phyloP scores from a whole-genome alignment of 495 filamentous ascomycete genomes.

The Aspergillus nidulans region DNA sequence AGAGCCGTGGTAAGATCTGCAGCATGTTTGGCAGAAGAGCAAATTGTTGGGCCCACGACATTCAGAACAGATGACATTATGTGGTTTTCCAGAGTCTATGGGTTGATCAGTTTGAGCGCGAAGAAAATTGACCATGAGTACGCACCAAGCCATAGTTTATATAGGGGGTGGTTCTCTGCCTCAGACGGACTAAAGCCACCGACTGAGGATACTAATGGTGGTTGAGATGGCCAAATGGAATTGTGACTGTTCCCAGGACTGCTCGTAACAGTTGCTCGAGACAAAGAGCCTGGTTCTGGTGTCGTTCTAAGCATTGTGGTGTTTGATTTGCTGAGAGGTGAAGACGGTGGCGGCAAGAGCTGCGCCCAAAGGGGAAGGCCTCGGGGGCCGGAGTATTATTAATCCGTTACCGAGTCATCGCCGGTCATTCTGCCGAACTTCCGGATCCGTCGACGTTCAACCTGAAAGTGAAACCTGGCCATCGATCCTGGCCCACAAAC shows the following conservation, averaged over 20 bases:
- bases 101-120: background rate
- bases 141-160: conserved; percentile 30
- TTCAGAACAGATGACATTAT: conserved; percentile 29
- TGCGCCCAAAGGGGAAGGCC: background rate
- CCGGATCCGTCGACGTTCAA: background rate
- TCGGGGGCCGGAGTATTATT: background rate
- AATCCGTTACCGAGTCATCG: background rate
- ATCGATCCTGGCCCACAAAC: background rate
- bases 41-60: conserved; percentile 28
- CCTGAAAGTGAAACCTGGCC: no score
- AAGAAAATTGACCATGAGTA: background rate
- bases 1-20: conserved; percentile 31
- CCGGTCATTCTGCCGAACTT: background rate
- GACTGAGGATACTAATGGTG: background rate
- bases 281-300: background rate
- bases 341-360: background rate
- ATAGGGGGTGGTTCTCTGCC: conserved; percentile 22
- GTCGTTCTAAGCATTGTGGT: background rate
- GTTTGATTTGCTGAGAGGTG: background rate
- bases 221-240: no score
- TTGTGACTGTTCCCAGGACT: no score
- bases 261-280: background rate
- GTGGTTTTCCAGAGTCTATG: conserved; percentile 27
- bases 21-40: conserved; percentile 30
- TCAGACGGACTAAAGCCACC: conserved; percentile 6